Percentiles rank a stretch among this genome's conserved stretches.
phyloP scores from a whole-genome alignment of 768 basidiomycete species.

The Boletus sp. region DNA sequence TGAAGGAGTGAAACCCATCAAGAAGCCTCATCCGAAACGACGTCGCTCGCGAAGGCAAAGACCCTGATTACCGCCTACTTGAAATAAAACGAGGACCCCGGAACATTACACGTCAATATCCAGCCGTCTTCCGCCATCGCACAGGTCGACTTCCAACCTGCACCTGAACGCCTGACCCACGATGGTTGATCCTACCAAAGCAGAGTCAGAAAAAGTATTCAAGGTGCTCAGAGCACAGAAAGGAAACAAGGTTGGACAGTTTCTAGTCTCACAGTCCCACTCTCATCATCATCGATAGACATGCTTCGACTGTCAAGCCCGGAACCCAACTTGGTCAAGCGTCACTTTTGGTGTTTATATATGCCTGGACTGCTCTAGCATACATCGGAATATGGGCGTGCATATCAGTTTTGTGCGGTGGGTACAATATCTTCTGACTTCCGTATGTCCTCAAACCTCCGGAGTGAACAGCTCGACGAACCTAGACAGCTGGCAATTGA shows the following conservation, averaged over 20 bases:
- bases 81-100: slow-evolving; percentile 12
- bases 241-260: slow-evolving; percentile 69
- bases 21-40: too few species aligned
- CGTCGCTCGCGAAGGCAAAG: neutral
- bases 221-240: slow-evolving; percentile 79
- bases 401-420: slow-evolving; percentile 97
- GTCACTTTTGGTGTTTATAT: slow-evolving; percentile 97
- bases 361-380: slow-evolving; percentile 93
- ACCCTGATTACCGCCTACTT: slow-evolving; percentile 15
- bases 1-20: neutral
- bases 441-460: slow-evolving; percentile 10
- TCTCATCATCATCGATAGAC: slow-evolving; percentile 41
- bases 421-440: slow-evolving; percentile 22
- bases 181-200: slow-evolving; percentile 78
- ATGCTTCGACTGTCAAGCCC: slow-evolving; percentile 94
- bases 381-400: slow-evolving; percentile 96
- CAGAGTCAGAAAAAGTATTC: slow-evolving; percentile 86
- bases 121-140: slow-evolving; percentile 1
- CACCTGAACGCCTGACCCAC: slow-evolving; percentile 1
- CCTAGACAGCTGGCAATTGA: slow-evolving; percentile 90
- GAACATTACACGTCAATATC: slow-evolving; percentile 17
- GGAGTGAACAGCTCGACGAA: slow-evolving; percentile 76
- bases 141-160: slow-evolving; percentile 4
- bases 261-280: neutral
- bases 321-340: slow-evolving; percentile 97